Evolutionary conservation across 164 flowering plant genomes (phyloP), one percentile per base, ranked within the genome.

Genomic region (Umbilicus rupestris): DNA sequence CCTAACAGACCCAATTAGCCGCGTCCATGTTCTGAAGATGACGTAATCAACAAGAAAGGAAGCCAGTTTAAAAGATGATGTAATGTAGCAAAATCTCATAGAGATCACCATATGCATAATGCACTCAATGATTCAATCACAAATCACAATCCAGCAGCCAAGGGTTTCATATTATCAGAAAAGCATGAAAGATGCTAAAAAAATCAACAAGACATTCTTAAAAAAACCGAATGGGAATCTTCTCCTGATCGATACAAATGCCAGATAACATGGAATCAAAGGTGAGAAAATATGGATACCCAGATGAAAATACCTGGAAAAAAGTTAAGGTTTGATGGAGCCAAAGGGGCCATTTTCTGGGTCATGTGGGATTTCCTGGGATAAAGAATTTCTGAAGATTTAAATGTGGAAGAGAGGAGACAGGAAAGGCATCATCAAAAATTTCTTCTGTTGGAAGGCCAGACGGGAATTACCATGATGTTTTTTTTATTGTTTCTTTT

Each of bases 301-400:
- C 59, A 52, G 31, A 52, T 52, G 59, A 24, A 9, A 52, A 52
- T 52, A 52, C 59, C 59, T 52, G 1, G 59, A 26, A 52, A 28
- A 26, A 28, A 24, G 8, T 24, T 2, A 26, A 52, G 28, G 16
- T 52, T 50, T 24, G 1, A 28, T 7, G 10, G 12, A 7, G 19
- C 58, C 10, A 52, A 52, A 52, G 31, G 29, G 14, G 22, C 5
- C 58, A 28, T 1, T 55, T 55, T 55, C 15, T 3, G 60, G 12
- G 14, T 20, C 2, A 22, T 47, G 52, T n/a, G 52, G 22, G 26
- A n/a, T n/a, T 47, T 47, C 52, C 22, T 35, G 37, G 37, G 7
- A 35, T 35, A 3, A 35, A 35, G 37, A 35, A 41, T 3, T 41
- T 41, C 44, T 9, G 44, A 35, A 35, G 37, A 35, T 12, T 41